Evolutionary conservation across 306 rosid genomes (phyloP).

Genomic region (Sophora flavescens): DNA sequence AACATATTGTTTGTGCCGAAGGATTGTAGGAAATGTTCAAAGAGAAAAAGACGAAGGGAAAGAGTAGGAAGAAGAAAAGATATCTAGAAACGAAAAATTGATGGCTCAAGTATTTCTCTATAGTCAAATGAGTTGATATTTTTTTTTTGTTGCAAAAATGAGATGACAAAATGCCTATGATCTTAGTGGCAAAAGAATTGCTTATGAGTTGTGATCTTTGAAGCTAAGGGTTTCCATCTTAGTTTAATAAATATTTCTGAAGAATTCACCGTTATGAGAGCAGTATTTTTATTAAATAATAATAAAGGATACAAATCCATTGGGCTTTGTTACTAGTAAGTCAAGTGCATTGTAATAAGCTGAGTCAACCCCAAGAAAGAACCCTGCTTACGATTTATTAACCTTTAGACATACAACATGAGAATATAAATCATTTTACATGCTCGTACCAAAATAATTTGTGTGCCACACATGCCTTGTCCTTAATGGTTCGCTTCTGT

Average conservation of each 20-base stretch:
- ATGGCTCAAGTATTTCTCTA: background rate
- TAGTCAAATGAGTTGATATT: background rate
- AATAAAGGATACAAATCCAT: background rate
- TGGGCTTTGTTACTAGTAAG: background rate
- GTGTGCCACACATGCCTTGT: conserved; percentile 22
- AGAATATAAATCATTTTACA: conserved; percentile 14
- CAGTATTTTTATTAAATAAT: background rate
- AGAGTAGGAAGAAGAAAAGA: background rate
- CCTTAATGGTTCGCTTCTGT: conserved; percentile 30
- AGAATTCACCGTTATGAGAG: background rate
- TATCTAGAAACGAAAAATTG: background rate
- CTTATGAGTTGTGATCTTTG: conserved; percentile 7
- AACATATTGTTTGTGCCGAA: background rate
- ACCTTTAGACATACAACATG: conserved; percentile 9
- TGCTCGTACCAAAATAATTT: conserved; percentile 38
- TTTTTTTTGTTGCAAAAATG: background rate
- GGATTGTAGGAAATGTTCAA: conserved; percentile 13
- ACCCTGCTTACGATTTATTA: background rate
- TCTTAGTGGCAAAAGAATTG: background rate
- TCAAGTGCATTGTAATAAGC: background rate
- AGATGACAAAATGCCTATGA: background rate
- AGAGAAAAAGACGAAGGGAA: background rate
- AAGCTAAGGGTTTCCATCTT: background rate
- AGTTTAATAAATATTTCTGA: background rate
- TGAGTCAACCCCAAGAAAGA: background rate